Base-by-base conservation (phyloP, 2,329 filamentous ascomycete genomes). In the Pseudogymnoascus sp. region DNA sequence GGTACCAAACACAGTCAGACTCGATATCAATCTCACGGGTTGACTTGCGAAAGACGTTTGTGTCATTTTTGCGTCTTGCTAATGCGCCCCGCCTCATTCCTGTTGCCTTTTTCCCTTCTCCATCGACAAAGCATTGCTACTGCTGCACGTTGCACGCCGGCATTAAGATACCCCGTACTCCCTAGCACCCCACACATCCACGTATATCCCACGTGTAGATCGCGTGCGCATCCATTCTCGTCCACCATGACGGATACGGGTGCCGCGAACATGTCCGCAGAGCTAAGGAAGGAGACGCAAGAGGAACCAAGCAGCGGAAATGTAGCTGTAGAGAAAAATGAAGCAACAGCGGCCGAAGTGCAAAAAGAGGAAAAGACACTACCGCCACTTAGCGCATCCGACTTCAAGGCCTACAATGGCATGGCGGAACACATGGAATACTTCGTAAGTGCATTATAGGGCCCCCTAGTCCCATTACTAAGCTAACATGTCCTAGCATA, bases 361-460 rank as follows among this genome's bases (percentile, higher is more conserved):
- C 50, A 28, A 56, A 10, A 56, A 56, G 61, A 59, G 24, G 50
- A 61, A 8, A 35, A 40, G n/a, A 41, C 46, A 24, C 62, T 85
- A 1, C 82, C 84, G 0, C 82, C 84, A 65, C 76, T 89, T 46
- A 82, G 79, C 3, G 71, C 81, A 2, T 75, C 78, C 50, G 85
- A 89, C 60, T 88, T 86, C 66, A 75, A 78, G 59, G 72, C 76
- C n/a, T 88, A 86, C 69, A 88, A 88, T 68, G 76, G 76, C n/a
- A 77, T 88, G 76, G 82, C 84, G 2, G 84, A 86, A 64, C 77
- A 81, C 62, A 88, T 88, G 85, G 80, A 88, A 28, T 77, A 80
- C 68, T 88, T 82, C 73, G 83, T 85, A 76, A 67, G 81, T 74
- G 22, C 11, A 40, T 60, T 60, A 7, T n/a, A 8, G 5, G 2